Conservation (phyloP, 2,329 filamentous ascomycete genomes). For the Colletotrichum chlorophyti region DNA sequence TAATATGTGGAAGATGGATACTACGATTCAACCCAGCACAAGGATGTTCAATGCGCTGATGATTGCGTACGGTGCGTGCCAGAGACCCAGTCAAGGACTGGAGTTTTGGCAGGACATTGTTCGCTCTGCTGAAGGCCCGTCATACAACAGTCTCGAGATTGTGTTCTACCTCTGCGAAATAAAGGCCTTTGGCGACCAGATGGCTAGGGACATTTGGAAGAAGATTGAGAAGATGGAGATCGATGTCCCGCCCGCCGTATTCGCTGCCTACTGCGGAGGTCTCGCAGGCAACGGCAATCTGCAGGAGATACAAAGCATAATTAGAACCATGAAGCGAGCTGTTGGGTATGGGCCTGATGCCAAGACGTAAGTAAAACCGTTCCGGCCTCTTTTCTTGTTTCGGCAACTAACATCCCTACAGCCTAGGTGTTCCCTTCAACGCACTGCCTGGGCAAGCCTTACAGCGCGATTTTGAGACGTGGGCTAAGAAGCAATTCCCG, state of each 20-base stretch:
- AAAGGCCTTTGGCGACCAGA: slow-evolving; percentile 61
- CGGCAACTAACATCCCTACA: slow-evolving; percentile 40
- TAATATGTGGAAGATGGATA: slow-evolving; percentile 94
- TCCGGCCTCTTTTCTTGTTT: not conserved
- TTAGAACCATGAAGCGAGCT: slow-evolving; percentile 71
- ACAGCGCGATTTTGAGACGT: slow-evolving; percentile 75
- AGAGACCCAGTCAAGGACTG: slow-evolving; percentile 69
- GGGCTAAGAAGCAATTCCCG: slow-evolving; percentile 74
- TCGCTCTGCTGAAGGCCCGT: slow-evolving; percentile 84
- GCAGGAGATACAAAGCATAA: slow-evolving; percentile 69
- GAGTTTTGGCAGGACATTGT: slow-evolving; percentile 86
- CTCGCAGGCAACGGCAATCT: slow-evolving; percentile 76
- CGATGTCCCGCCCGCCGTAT: slow-evolving; percentile 75
- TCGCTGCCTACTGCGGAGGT: slow-evolving; percentile 78
- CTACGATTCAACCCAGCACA: slow-evolving; percentile 78
- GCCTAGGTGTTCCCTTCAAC: slow-evolving; percentile 79
- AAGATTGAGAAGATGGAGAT: slow-evolving; percentile 78
- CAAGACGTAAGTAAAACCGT: slow-evolving; percentile 67
- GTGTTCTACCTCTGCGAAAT: slow-evolving; percentile 81
- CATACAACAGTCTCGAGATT: slow-evolving; percentile 79
- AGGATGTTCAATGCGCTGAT: slow-evolving; percentile 84
- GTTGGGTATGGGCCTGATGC: slow-evolving; percentile 72
- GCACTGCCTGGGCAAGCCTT: slow-evolving; percentile 69
- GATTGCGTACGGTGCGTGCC: slow-evolving; percentile 79
- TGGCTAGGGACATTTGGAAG: slow-evolving; percentile 73